A percentile compares a stretch with the other conserved stretches of the same genome.
Evolutionary conservation across 2,329 filamentous ascomycete genomes (phyloP).

Genomic region (Fusarium sp.): DNA sequence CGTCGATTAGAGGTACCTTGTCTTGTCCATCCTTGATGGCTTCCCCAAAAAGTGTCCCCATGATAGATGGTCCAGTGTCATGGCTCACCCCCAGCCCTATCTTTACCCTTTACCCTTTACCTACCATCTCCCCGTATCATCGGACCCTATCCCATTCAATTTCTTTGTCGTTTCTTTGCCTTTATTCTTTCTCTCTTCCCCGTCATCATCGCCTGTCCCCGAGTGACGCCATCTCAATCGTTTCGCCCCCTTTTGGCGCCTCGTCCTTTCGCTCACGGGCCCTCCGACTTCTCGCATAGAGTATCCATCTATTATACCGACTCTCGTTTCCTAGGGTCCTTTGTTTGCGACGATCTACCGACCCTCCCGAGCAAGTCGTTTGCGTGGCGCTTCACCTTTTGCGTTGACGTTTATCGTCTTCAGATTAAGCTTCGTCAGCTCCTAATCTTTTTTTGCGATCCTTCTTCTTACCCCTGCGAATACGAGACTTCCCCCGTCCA

Average conservation of each 20-base stretch:
- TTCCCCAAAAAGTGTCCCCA: conserved; percentile 33
- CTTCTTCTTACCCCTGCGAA: conserved; percentile 25
- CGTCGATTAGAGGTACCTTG: conserved; percentile 25
- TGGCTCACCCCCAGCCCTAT: conserved; percentile 41
- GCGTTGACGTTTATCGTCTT: background rate
- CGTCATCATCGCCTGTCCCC: conserved; percentile 33
- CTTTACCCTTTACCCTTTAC: conserved; percentile 16
- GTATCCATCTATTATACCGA: conserved; percentile 11
- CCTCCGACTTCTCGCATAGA: conserved; percentile 12
- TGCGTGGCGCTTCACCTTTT: conserved; percentile 21
- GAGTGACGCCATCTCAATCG: conserved; percentile 34
- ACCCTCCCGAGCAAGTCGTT: conserved; percentile 10
- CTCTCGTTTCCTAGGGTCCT: conserved; percentile 29
- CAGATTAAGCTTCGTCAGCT: conserved; percentile 14
- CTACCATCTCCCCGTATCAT: conserved; percentile 22
- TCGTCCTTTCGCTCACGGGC: conserved; percentile 33
- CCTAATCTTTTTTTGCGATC: conserved; percentile 14
- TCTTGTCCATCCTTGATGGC: conserved; percentile 18
- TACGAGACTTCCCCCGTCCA: conserved; percentile 21
- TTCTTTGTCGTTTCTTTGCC: conserved; percentile 26
- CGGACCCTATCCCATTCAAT: conserved; percentile 30
- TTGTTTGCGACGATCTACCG: conserved; percentile 18
- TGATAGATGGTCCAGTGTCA: conserved; percentile 39
- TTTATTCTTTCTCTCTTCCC: conserved; percentile 21
- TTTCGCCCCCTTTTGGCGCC: conserved; percentile 35